Base-by-base conservation (phyloP, 495 filamentous ascomycete genomes). In the Cryomyces minteri region DNA sequence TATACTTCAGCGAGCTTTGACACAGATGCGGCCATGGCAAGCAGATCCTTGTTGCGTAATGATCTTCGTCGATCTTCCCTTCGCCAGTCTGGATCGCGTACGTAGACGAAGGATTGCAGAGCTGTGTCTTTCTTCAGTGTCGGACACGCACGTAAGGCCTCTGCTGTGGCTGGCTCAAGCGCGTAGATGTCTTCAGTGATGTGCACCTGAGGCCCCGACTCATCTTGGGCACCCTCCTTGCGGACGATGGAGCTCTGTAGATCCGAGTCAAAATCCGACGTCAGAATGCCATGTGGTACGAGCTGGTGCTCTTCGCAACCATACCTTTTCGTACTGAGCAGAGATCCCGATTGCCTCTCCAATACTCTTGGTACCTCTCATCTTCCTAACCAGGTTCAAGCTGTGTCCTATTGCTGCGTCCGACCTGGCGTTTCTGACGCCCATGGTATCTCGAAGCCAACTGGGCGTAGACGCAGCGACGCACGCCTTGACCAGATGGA, bases 401-500 rank as follows among this genome's bases (percentile, higher is more conserved):
- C 34, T 37, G 9, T 9, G 34, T 37, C 34, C 34, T 9, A 37
- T 37, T 9, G 34, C 34, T 12, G 34, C 34, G 34, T 37, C 34
- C 8, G 34, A 37, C 3, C 34, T 37, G 34, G 34, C 34, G 12
- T 37, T 37, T 12, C 34, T 37, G 34, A 37, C 34, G 34, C 34
- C 34, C 34, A 37, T 37, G 34, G 34, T 37, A 37, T 37, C 34
- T 12, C 34, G 34, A 9, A 37, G 12, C 34, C 34, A 37, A 9
- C 34, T 12, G 12, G 34, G 34, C 1, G 34, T 37, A 9, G 34
- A 37, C 9, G 34, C 34, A 12, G 34, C 34, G 3, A 37, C 12
- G 34, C 34, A 37, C 34, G 48, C 51, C 32, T 41, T 50, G 32
- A 55, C 32, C 12, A 55, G 34, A 1, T 40, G 50, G n/a, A 55